A percentile compares a stretch with the other conserved stretches of the same genome.
Evolutionary conservation across 441 rosid species (phyloP).

Genomic region (Euphorbia celastroides): DNA sequence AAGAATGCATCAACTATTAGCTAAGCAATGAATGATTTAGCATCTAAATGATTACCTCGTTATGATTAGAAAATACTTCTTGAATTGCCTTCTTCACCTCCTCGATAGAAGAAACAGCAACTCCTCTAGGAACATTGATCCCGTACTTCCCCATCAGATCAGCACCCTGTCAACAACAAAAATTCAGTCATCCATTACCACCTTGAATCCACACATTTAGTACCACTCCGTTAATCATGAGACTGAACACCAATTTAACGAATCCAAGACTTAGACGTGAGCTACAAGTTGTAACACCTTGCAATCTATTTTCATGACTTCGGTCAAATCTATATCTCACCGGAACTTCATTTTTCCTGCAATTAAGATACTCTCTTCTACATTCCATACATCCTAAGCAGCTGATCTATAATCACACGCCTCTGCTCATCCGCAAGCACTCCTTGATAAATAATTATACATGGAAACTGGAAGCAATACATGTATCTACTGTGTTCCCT

Average conservation of each 20-base stretch:
- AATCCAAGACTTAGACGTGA: not conserved
- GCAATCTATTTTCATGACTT: not conserved
- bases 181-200: conserved; percentile 10
- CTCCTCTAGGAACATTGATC: conserved; percentile 86
- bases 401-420: not conserved
- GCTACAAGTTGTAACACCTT: not conserved
- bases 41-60: conserved; percentile 39
- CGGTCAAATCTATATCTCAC: not conserved
- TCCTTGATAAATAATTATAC: not conserved
- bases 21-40: not conserved
- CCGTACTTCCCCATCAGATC: conserved; percentile 88
- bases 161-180: conserved; percentile 57
- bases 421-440: not conserved
- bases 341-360: not conserved
- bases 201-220: conserved; percentile 7
- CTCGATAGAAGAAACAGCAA: conserved; percentile 64
- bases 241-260: not conserved
- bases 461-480: not conserved
- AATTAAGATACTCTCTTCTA: not conserved
- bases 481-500: not conserved
- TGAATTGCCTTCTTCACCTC: conserved; percentile 60
- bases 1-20: not conserved
- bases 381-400: not conserved
- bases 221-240: not conserved
- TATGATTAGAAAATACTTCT: conserved; percentile 56